Conservation (phyloP, 2,329 filamentous ascomycete species). For the Colletotrichum eleusines region DNA sequence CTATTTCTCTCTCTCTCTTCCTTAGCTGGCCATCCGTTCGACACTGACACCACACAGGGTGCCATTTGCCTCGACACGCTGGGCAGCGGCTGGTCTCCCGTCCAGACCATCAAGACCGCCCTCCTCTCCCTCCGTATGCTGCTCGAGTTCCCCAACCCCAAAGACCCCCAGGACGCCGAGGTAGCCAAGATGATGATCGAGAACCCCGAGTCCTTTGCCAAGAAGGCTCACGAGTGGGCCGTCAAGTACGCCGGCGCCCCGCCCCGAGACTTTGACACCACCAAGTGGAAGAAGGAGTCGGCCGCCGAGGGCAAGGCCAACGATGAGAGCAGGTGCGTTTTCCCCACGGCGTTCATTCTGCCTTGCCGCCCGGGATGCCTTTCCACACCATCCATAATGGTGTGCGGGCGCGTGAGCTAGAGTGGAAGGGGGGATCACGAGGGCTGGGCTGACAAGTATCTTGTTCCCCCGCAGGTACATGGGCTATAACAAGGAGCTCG, state of each 20-base stretch:
- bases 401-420: background rate
- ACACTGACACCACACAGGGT: constrained; percentile 67
- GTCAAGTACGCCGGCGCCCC: constrained; percentile 85
- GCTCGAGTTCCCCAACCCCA: constrained; percentile 92
- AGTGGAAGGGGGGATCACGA: background rate
- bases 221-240: constrained; percentile 91
- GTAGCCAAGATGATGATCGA: constrained; percentile 91
- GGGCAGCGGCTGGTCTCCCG: constrained; percentile 90
- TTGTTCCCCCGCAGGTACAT: constrained; percentile 80
- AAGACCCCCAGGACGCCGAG: constrained; percentile 96
- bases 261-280: constrained; percentile 52
- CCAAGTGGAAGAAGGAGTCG: constrained; percentile 61
- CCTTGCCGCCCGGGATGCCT: background rate
- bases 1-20: background rate
- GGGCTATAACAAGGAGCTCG: constrained; percentile 86
- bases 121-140: constrained; percentile 93
- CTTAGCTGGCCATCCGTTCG: background rate
- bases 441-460: constrained; percentile 16
- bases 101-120: constrained; percentile 95
- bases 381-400: background rate
- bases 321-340: constrained; percentile 61
- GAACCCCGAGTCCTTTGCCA: constrained; percentile 81
- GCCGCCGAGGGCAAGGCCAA: constrained; percentile 65
- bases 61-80: constrained; percentile 97
- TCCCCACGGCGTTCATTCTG: too few species aligned